phyloP scores from a whole-genome alignment of 345 rosid genomes.

The Firmiana major region DNA sequence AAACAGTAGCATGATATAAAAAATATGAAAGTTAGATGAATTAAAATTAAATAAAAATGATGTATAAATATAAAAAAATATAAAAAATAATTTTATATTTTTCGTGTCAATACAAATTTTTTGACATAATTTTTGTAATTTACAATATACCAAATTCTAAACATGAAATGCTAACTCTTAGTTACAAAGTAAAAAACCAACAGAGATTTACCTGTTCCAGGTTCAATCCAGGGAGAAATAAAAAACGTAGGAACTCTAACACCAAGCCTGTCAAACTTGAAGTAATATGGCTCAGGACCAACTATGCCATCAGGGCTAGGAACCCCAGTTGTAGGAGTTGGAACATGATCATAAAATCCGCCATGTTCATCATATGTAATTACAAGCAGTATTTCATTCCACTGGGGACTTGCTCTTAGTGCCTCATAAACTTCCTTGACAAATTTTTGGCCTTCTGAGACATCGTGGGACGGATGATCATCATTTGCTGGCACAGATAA shows the following conservation, averaged over 20 bases:
- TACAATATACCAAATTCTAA: too few species aligned
- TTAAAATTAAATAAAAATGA: too few species aligned
- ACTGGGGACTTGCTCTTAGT: slow-evolving; percentile 48
- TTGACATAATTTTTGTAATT: too few species aligned
- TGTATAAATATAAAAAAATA: too few species aligned
- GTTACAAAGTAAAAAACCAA: too few species aligned
- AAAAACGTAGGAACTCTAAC: slow-evolving; percentile 54
- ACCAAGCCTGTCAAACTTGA: slow-evolving; percentile 54
- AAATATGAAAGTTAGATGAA: too few species aligned
- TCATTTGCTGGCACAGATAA: slow-evolving; percentile 39
- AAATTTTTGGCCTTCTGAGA: slow-evolving; percentile 49
- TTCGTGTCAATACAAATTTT: too few species aligned
- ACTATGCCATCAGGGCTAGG: slow-evolving; percentile 50
- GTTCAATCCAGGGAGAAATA: slow-evolving; percentile 56
- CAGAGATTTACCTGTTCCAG: slow-evolving; percentile 49
- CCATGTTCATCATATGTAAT: slow-evolving; percentile 57
- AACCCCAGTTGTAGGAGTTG: slow-evolving; percentile 41
- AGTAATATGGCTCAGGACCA: slow-evolving; percentile 43
- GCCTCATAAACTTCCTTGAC: slow-evolving; percentile 55
- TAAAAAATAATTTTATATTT: too few species aligned
- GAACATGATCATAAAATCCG: slow-evolving; percentile 58
- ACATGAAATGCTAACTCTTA: too few species aligned
- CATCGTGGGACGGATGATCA: slow-evolving; percentile 56
- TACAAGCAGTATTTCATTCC: slow-evolving; percentile 47
- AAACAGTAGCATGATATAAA: too few species aligned